Evolutionary conservation across 306 rosid species (phyloP).

Genomic region (Ceratonia siliqua): DNA sequence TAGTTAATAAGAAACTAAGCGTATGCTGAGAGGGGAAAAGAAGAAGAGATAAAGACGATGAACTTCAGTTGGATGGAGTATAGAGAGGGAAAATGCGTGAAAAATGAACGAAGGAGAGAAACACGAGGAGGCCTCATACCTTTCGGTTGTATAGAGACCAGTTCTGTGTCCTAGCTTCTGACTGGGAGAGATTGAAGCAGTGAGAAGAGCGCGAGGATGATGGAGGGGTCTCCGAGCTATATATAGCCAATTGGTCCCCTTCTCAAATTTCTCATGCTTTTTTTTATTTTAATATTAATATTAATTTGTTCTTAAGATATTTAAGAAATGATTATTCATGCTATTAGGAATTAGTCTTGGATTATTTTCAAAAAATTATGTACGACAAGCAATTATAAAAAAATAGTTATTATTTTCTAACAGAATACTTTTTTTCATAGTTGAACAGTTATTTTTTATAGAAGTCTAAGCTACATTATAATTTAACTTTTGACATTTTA

Average conservation of each 20-base stretch:
- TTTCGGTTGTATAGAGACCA: slow-evolving; percentile 36
- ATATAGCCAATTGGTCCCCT: slow-evolving; percentile 40
- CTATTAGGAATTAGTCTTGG: too few species aligned
- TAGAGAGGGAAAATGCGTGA: not conserved
- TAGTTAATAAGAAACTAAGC: not conserved
- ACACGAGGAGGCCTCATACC: slow-evolving; percentile 34
- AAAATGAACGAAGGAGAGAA: not conserved
- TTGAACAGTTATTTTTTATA: too few species aligned
- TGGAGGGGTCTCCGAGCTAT: slow-evolving; percentile 19
- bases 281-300: too few species aligned
- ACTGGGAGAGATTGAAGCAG: slow-evolving; percentile 28
- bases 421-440: too few species aligned
- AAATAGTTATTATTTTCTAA: too few species aligned
- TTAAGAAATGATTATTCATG: too few species aligned
- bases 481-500: too few species aligned
- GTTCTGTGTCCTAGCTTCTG: slow-evolving; percentile 38
- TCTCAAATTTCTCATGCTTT: not conserved
- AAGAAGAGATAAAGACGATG: not conserved
- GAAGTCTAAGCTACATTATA: too few species aligned
- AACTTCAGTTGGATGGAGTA: too few species aligned
- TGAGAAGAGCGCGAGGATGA: slow-evolving; percentile 40
- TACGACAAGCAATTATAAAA: too few species aligned
- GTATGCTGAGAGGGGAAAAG: not conserved
- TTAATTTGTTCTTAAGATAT: too few species aligned
- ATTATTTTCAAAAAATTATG: too few species aligned